Evolutionary conservation across 2,329 filamentous ascomycete species (phyloP).

Genomic region (Huntiella omanensis): DNA sequence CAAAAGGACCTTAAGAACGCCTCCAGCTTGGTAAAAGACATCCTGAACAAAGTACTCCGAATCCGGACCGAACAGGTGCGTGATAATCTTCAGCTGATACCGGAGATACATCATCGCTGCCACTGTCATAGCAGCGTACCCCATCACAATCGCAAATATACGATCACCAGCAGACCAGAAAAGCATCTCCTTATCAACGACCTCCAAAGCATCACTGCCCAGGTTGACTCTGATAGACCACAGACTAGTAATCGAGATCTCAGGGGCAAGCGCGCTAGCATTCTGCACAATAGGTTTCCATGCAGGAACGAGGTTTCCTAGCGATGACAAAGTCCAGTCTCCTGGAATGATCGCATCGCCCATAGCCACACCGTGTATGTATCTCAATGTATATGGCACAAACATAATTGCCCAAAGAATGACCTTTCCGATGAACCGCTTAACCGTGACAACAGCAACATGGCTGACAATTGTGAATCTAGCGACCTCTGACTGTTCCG

Average conservation of each 20-base stretch:
- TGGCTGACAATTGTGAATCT: slow-evolving; percentile 57
- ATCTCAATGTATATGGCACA: not conserved
- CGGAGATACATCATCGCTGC: slow-evolving; percentile 64
- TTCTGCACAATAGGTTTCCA: too few species aligned
- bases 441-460: slow-evolving; percentile 43
- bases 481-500: not conserved
- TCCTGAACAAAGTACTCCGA: slow-evolving; percentile 68
- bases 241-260: too few species aligned
- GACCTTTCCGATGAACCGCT: slow-evolving; percentile 17
- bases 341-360: too few species aligned
- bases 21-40: slow-evolving; percentile 75
- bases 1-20: slow-evolving; percentile 91
- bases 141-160: slow-evolving; percentile 55
- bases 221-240: too few species aligned
- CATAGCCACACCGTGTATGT: too few species aligned
- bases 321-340: too few species aligned
- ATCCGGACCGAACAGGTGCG: slow-evolving; percentile 28
- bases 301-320: too few species aligned
- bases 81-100: slow-evolving; percentile 31
- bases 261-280: too few species aligned
- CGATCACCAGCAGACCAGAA: slow-evolving; percentile 49
- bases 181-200: slow-evolving; percentile 23
- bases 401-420: not conserved
- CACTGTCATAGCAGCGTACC: slow-evolving; percentile 60
- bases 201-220: too few species aligned